These are phyloP conservation scores for Planoprotostelium fungivorum DNA, from an alignment of 78 protist genomes.

Conservation along the genomic window DNA sequence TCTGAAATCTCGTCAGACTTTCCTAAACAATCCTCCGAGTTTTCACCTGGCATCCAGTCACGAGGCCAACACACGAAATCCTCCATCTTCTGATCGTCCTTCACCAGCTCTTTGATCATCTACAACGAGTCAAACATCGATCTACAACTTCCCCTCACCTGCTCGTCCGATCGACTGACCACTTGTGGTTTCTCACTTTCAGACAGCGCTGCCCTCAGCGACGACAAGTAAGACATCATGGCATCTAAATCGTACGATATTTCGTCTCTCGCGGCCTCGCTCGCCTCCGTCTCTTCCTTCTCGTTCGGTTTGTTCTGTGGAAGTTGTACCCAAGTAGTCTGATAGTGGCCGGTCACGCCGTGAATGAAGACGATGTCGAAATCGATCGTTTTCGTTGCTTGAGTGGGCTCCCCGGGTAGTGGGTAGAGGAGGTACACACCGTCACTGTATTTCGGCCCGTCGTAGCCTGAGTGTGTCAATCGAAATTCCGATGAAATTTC, in stretches of 20 bases:
- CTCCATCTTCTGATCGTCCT: not conserved
- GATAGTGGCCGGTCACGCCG: slow-evolving; percentile 24
- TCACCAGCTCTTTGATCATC: not conserved
- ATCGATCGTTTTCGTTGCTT: not conserved
- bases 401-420: not conserved
- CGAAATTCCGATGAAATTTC: not conserved
- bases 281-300: not conserved
- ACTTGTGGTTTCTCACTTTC: not conserved
- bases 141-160: not conserved
- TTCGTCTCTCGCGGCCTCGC: not conserved
- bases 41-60: slow-evolving; percentile 1
- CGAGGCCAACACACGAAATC: slow-evolving; percentile 4
- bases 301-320: not conserved
- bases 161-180: not conserved
- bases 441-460: slow-evolving; percentile 10
- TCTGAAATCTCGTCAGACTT: not conserved
- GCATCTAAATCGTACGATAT: not conserved
- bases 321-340: slow-evolving; percentile 13
- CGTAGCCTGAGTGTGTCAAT: not conserved
- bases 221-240: not conserved
- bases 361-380: slow-evolving; percentile 32
- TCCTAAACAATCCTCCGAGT: not conserved
- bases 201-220: not conserved
- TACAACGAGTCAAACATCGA: not conserved
- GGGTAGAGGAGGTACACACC: slow-evolving; percentile 24